A percentile compares a stretch with the other conserved stretches of the same genome.
Evolutionary conservation across 1,284 basidiomycete species (phyloP).

Genomic region (Rugosomyces carneus): DNA sequence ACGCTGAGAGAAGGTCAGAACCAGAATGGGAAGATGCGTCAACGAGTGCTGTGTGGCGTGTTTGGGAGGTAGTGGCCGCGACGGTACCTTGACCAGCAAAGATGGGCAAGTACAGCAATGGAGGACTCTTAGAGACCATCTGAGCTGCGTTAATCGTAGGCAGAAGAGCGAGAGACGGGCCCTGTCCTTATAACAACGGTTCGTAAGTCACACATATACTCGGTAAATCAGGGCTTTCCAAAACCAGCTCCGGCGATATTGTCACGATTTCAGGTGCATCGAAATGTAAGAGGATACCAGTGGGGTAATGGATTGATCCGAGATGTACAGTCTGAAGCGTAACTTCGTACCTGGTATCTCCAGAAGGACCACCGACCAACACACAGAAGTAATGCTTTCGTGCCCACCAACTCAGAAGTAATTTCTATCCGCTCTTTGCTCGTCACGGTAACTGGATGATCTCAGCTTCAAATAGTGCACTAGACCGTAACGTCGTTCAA

Average conservation of each 20-base stretch:
- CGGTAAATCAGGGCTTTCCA: constrained; percentile 13
- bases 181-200: constrained; percentile 17
- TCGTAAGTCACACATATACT: constrained; percentile 16
- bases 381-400: constrained; percentile 3
- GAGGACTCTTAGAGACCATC: constrained; percentile 9
- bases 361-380: constrained; percentile 1
- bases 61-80: constrained; percentile 27
- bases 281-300: constrained; percentile 16
- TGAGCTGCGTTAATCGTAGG: constrained; percentile 4
- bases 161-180: constrained; percentile 1
- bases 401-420: neutral
- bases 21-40: constrained; percentile 35
- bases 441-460: neutral
- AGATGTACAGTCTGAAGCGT: constrained; percentile 13
- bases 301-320: constrained; percentile 17
- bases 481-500: neutral
- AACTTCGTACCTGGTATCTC: constrained; percentile 17
- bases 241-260: constrained; percentile 16
- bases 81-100: constrained; percentile 53
- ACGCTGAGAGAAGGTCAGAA: constrained; percentile 40
- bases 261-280: constrained; percentile 13
- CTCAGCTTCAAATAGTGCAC: neutral
- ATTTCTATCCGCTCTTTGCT: constrained; percentile 4
- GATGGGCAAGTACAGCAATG: constrained; percentile 33
- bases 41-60: constrained; percentile 32